Base-by-base conservation (phyloP, 2,329 filamentous ascomycete species). In the Metarhizium robertsii region DNA sequence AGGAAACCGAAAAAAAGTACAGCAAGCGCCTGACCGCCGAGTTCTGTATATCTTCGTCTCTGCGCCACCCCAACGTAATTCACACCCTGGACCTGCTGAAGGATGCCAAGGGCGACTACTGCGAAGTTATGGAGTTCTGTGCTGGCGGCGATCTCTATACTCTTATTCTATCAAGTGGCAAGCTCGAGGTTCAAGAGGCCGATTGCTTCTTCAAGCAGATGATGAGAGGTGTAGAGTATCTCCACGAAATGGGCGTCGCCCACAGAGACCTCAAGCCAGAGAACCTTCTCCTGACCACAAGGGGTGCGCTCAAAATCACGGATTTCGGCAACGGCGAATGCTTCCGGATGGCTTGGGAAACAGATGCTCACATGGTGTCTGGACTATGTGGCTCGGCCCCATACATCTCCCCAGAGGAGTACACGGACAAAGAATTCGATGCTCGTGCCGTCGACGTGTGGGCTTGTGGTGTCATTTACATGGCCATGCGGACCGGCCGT, bases 301-400 rank as follows among this genome's bases (percentile, higher is more conserved):
- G 92, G 61, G 94, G 94, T 56, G 89, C 85, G 14, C 83, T 99
- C 63, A 99, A 99, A 68, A 99, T 99, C 61, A 97, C 94, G 32
- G 94, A 99, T 70, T 99, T 99, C 64, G 94, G 94, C 59, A 99
- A 99, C 65, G 94, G 94, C 65, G 94, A 99, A 72, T 99, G 94
- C 72, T 99, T 99, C 80, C 87, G 94, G 55, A 97, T 97, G 92
- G 94, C 94, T 2, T 99, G 94, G 94, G 94, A 99, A 72, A 94
- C 91, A 54, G 92, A 97, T 70, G 88, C 94, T 20, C 94, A 97
- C 72, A 96, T 97, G 92, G 96, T 95, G 3, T 92, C 91, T 45
- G 94, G 94, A 47, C 84, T 99, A 13, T 99, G 94, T 70, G 94
- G 94, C 45, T 96, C 92, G 14, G 94, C 92, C 25, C 94, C 94